These are phyloP conservation scores for Myriosclerotinia duriaeana DNA, from an alignment of 2,329 filamentous ascomycete genomes.

Conservation along the genomic window DNA sequence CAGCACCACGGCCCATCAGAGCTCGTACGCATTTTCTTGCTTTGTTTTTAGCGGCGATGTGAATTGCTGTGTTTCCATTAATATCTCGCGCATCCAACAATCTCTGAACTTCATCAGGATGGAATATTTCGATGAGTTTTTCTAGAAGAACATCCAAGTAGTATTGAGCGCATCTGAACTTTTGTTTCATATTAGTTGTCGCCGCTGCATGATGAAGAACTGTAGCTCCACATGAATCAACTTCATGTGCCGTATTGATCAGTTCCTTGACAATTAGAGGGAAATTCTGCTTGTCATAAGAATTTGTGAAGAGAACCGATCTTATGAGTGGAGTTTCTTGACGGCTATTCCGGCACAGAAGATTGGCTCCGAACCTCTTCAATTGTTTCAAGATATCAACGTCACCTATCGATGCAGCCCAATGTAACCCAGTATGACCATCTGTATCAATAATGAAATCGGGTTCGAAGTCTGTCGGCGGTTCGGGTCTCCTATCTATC, in stretches of 20 bases:
- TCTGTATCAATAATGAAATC: constrained; percentile 93
- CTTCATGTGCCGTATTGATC: constrained; percentile 73
- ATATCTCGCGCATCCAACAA: constrained; percentile 81
- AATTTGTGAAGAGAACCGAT: constrained; percentile 94
- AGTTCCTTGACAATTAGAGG: constrained; percentile 80
- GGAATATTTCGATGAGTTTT: constrained; percentile 75
- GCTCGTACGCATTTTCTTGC: constrained; percentile 86
- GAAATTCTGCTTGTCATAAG: constrained; percentile 90
- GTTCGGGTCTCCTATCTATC: constrained; percentile 65
- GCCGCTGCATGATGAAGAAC: constrained; percentile 93
- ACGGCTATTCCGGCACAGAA: constrained; percentile 67
- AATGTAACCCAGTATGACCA: constrained; percentile 89
- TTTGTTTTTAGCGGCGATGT: constrained; percentile 74
- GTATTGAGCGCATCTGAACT: constrained; percentile 85
- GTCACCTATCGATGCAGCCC: constrained; percentile 97
- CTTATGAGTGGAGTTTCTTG: constrained; percentile 94
- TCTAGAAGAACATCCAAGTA: constrained; percentile 91
- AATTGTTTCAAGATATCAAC: constrained; percentile 87
- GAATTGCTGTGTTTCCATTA: constrained; percentile 83
- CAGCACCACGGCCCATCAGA: constrained; percentile 75
- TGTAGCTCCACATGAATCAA: constrained; percentile 79
- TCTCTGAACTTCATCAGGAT: constrained; percentile 72
- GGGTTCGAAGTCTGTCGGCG: constrained; percentile 81
- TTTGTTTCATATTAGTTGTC: constrained; percentile 78
- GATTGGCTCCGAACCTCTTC: constrained; percentile 73